Conservation (phyloP, 768 basidiomycete genomes). For the Steccherinum ochraceum region DNA sequence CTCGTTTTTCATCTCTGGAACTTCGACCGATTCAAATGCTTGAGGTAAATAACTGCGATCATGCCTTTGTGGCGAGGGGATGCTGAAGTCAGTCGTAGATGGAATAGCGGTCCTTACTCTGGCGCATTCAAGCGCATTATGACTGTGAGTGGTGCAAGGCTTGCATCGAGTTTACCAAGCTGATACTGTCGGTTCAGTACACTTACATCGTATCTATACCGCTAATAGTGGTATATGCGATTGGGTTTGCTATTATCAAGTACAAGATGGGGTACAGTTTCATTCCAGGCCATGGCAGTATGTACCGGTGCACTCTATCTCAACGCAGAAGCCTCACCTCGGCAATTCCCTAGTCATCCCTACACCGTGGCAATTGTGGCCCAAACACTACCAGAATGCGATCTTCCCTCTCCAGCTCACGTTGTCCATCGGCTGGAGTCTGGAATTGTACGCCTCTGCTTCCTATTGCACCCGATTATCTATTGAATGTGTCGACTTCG, state of each 20-base stretch:
- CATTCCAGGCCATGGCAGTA: conserved; percentile 42
- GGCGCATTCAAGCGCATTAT: conserved; percentile 83
- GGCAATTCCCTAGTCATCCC: conserved; percentile 62
- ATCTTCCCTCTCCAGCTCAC: conserved; percentile 62
- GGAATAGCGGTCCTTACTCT: conserved; percentile 58
- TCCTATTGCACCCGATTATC: too few relatives aligned
- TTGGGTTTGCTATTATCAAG: conserved; percentile 68
- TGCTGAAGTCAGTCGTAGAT: conserved; percentile 34
- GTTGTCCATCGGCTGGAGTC: conserved; percentile 61
- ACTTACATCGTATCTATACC: conserved; percentile 64
- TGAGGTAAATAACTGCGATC: conserved; percentile 47
- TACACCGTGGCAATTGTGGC: conserved; percentile 58
- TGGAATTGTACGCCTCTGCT: conserved; percentile 78
- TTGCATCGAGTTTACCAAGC: not conserved
- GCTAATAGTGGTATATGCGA: conserved; percentile 45
- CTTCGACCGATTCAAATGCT: conserved; percentile 72
- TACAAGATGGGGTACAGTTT: conserved; percentile 59
- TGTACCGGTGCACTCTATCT: conserved; percentile 27
- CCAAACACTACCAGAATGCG: conserved; percentile 32
- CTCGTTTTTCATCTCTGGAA: conserved; percentile 73
- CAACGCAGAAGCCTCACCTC: not conserved
- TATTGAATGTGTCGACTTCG: too few relatives aligned
- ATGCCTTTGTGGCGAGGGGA: not conserved
- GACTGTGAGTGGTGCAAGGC: conserved; percentile 50
- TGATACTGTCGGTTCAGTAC: conserved; percentile 40